A percentile compares a stretch with the other conserved stretches of the same genome.
Evolutionary conservation across 352 stramenopile species (phyloP).

Genomic region (Globisporangium okanoganense): DNA sequence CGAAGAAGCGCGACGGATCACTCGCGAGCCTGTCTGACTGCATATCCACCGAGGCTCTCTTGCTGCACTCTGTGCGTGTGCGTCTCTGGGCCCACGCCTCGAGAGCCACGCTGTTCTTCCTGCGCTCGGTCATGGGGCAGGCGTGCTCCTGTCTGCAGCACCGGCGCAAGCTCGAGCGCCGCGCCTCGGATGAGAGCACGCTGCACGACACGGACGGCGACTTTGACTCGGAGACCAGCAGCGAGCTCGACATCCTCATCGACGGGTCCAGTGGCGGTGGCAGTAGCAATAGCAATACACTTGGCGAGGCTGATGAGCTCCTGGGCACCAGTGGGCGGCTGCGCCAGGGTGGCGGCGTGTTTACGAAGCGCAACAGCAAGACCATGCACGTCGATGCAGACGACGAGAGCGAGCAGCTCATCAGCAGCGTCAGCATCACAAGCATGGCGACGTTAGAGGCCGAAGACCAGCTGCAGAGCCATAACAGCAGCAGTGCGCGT

Average conservation of each 20-base stretch:
- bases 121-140: constrained; percentile 49
- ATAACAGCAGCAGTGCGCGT: constrained; percentile 1
- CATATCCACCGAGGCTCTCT: neutral
- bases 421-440: neutral
- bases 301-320: constrained; percentile 13
- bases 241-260: constrained; percentile 40
- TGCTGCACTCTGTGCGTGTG: neutral
- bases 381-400: neutral
- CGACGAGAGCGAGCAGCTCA: constrained; percentile 1
- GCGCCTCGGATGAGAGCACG: constrained; percentile 42
- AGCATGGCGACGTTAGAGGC: constrained; percentile 10
- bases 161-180: constrained; percentile 50
- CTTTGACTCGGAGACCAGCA: constrained; percentile 21
- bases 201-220: constrained; percentile 18
- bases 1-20: constrained; percentile 5
- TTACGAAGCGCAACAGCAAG: constrained; percentile 20
- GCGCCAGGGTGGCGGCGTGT: constrained; percentile 13
- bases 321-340: neutral
- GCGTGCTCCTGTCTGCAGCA: constrained; percentile 75
- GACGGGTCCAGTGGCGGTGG: constrained; percentile 14
- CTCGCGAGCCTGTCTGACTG: no score
- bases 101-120: constrained; percentile 4
- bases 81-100: neutral
- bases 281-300: constrained; percentile 1
- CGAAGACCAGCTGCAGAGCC: constrained; percentile 10